A percentile compares a stretch with the other conserved stretches of the same genome.
phyloP scores from a whole-genome alignment of 2,329 filamentous ascomycete genomes.

The Xylaria hypoxylon region DNA sequence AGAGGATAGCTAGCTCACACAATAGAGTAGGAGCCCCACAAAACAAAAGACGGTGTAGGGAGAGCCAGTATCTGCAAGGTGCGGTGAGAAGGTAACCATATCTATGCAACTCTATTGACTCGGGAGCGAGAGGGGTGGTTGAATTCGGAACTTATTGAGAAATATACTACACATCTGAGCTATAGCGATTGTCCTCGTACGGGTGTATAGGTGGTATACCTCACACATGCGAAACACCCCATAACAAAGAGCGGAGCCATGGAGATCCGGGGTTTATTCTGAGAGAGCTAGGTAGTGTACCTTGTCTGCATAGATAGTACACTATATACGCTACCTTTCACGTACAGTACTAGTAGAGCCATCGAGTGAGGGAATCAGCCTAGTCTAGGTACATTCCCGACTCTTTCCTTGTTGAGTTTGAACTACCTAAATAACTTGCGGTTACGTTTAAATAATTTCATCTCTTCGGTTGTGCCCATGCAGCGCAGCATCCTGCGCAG shows the following conservation, averaged over 20 bases:
- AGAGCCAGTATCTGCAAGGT: conserved; percentile 28
- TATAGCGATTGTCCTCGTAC: conserved; percentile 1
- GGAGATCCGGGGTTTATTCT: conserved; percentile 20
- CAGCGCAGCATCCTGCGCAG: conserved; percentile 5
- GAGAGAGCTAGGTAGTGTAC: background rate
- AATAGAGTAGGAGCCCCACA: conserved; percentile 24
- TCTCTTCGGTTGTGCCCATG: conserved; percentile 12
- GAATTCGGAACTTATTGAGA: conserved; percentile 8
- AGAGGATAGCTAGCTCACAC: conserved; percentile 12
- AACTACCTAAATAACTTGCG: background rate
- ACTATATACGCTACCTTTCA: too few species aligned
- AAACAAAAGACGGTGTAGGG: conserved; percentile 38
- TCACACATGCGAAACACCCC: conserved; percentile 8
- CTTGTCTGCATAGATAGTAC: too few species aligned
- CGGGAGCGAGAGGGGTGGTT: conserved; percentile 28
- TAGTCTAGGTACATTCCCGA: conserved; percentile 2
- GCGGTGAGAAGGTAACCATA: conserved; percentile 33
- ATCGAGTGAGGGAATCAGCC: background rate
- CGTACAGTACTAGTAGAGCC: background rate
- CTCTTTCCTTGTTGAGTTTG: conserved; percentile 7
- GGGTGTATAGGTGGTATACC: conserved; percentile 7
- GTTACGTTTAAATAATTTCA: background rate
- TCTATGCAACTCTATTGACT: conserved; percentile 22
- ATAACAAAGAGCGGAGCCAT: conserved; percentile 27
- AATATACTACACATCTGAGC: conserved; percentile 20